These are phyloP conservation scores for Aspergillus sp. DNA, from an alignment of 2,329 filamentous ascomycete genomes.

Conservation along the genomic window DNA sequence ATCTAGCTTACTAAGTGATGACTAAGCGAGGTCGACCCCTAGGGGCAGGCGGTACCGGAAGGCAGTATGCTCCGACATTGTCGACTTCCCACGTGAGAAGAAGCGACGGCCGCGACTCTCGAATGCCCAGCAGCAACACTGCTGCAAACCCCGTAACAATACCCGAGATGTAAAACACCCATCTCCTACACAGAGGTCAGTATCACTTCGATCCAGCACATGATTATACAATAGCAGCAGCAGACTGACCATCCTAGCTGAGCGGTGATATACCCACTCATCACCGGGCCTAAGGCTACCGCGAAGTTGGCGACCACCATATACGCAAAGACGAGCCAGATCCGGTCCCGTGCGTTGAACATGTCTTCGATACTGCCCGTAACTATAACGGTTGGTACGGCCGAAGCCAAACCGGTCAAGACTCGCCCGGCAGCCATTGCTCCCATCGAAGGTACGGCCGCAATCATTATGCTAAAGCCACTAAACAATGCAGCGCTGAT, in stretches of 20 bases:
- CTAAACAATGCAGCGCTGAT: slow-evolving; percentile 22
- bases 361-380: slow-evolving; percentile 52
- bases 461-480: slow-evolving; percentile 36
- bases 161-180: slow-evolving; percentile 46
- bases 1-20: no score
- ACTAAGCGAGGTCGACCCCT: no score
- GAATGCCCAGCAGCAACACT: slow-evolving; percentile 36
- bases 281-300: slow-evolving; percentile 44
- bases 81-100: slow-evolving; percentile 37
- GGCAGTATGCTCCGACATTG: background rate
- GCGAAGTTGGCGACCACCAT: slow-evolving; percentile 42
- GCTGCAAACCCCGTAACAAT: slow-evolving; percentile 34
- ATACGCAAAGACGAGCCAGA: slow-evolving; percentile 49
- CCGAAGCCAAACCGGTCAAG: slow-evolving; percentile 44
- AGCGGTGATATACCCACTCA: slow-evolving; percentile 41
- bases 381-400: slow-evolving; percentile 48
- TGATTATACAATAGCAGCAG: background rate
- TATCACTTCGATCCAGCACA: background rate
- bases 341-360: slow-evolving; percentile 43
- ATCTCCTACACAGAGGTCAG: slow-evolving; percentile 34
- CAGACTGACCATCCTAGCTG: slow-evolving; percentile 36
- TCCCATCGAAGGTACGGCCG: slow-evolving; percentile 30
- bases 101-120: slow-evolving; percentile 45
- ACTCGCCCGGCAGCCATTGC: slow-evolving; percentile 42
- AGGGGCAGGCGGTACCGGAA: no score